Evolutionary conservation across 352 stramenopile genomes (phyloP).

Genomic region (Phytopythium helicoides): DNA sequence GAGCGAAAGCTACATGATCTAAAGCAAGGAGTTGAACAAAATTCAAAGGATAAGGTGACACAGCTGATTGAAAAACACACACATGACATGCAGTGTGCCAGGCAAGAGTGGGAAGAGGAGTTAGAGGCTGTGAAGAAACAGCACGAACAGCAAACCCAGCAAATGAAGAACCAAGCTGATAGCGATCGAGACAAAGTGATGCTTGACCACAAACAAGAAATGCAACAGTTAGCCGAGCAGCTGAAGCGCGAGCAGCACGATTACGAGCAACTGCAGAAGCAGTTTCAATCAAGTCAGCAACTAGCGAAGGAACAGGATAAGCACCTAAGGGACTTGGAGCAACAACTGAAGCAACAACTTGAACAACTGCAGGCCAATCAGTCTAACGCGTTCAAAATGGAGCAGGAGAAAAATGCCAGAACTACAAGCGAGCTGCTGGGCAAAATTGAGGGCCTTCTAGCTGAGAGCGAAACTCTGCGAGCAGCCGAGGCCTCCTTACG

Average conservation of each 20-base stretch:
- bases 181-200: not conserved
- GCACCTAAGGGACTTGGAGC: slow-evolving; percentile 10
- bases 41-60: slow-evolving; percentile 16
- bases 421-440: slow-evolving; percentile 53
- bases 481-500: slow-evolving; percentile 45
- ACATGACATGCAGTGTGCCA: slow-evolving; percentile 62
- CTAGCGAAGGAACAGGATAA: slow-evolving; percentile 3
- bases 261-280: slow-evolving; percentile 17
- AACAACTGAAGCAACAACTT: slow-evolving; percentile 11
- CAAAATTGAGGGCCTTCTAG: slow-evolving; percentile 63
- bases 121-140: slow-evolving; percentile 73
- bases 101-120: slow-evolving; percentile 65
- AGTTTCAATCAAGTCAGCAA: not conserved
- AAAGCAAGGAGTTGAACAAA: slow-evolving; percentile 27
- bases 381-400: not conserved
- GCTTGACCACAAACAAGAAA: slow-evolving; percentile 4
- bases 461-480: slow-evolving; percentile 44
- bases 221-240: slow-evolving; percentile 21
- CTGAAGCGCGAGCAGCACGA: slow-evolving; percentile 13
- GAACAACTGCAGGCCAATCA: slow-evolving; percentile 7
- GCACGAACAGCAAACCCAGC: slow-evolving; percentile 48
- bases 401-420: slow-evolving; percentile 30
- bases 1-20: slow-evolving; percentile 41
- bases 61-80: slow-evolving; percentile 34
- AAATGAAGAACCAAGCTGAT: slow-evolving; percentile 12